Percentiles rank a stretch among this genome's conserved stretches.
These are phyloP conservation scores for Populus nigra DNA, from an alignment of 345 rosid genomes.

Conservation along the genomic window DNA sequence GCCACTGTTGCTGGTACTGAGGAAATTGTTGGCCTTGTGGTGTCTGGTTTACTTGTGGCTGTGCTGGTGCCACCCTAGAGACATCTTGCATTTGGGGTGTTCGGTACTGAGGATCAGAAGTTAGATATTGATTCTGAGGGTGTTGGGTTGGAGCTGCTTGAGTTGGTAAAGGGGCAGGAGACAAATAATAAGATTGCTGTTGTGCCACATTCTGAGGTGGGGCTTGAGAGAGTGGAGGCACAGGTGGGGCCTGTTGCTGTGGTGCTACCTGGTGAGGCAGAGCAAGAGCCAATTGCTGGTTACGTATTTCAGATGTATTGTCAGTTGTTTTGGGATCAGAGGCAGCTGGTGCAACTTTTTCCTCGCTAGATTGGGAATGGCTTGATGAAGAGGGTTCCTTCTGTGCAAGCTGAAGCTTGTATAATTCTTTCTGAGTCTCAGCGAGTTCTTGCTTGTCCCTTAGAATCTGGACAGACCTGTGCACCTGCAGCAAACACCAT, in stretches of 20 bases:
- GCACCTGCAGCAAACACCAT: constrained; percentile 57
- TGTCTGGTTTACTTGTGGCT: constrained; percentile 51
- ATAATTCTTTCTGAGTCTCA: constrained; percentile 87
- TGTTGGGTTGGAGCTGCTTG: constrained; percentile 45
- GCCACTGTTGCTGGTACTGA: constrained; percentile 78
- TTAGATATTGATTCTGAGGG: constrained; percentile 51
- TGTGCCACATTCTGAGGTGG: constrained; percentile 51
- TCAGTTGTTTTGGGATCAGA: constrained; percentile 61
- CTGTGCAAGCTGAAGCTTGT: constrained; percentile 84
- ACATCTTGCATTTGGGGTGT: constrained; percentile 61
- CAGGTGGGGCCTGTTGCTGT: constrained; percentile 52
- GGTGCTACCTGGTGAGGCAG: constrained; percentile 78
- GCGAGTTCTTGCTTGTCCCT: constrained; percentile 98
- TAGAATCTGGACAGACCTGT: constrained; percentile 92
- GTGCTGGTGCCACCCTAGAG: constrained; percentile 55
- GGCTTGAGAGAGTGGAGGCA: constrained; percentile 45
- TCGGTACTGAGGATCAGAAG: constrained; percentile 65
- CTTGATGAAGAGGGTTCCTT: constrained; percentile 71
- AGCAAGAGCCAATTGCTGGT: constrained; percentile 89
- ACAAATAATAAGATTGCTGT: constrained; percentile 74
- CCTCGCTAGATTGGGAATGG: constrained; percentile 73
- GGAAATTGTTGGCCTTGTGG: constrained; percentile 49
- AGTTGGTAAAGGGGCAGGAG: constrained; percentile 51
- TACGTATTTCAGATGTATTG: constrained; percentile 51
- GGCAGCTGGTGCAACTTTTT: constrained; percentile 55